phyloP scores from a whole-genome alignment of 805 yeast species.

The Nematodospora valgi region DNA sequence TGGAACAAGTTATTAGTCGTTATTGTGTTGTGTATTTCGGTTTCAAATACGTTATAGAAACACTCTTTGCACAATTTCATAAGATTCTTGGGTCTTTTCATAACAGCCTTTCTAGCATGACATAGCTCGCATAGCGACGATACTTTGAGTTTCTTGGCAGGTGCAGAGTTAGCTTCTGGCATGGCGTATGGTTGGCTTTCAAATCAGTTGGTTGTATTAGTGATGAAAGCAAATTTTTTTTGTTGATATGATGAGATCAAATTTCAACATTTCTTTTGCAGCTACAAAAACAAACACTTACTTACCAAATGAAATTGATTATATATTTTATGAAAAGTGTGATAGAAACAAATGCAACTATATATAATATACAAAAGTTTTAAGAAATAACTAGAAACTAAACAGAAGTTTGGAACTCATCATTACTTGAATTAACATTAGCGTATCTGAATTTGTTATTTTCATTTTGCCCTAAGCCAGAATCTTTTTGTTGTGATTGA shows the following conservation, averaged over 20 bases:
- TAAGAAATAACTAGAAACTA: too few relatives aligned
- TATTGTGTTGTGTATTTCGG: conserved; percentile 92
- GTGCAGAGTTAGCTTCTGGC: conserved; percentile 1
- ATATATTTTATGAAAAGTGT: background rate
- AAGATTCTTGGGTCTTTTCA: conserved; percentile 88
- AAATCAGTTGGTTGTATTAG: background rate
- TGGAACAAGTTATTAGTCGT: conserved; percentile 63
- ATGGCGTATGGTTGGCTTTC: background rate
- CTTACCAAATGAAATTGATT: too few relatives aligned
- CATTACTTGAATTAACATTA: conserved; percentile 40
- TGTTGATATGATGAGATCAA: background rate
- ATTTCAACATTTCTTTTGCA: background rate
- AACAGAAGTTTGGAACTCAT: conserved; percentile 38
- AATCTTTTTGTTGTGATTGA: conserved; percentile 18
- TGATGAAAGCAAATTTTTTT: conserved; percentile 1
- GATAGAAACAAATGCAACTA: too few relatives aligned
- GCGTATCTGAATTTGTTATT: conserved; percentile 43
- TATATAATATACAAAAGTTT: background rate
- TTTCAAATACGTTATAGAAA: conserved; percentile 86
- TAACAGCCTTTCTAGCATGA: conserved; percentile 73
- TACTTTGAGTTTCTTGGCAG: conserved; percentile 27
- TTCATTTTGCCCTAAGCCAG: conserved; percentile 35
- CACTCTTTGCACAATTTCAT: conserved; percentile 89
- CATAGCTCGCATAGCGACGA: conserved; percentile 76
- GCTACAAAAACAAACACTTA: background rate